Base-by-base conservation (phyloP, 108 stramenopile genomes). In the Aurantiochytrium sp. region DNA sequence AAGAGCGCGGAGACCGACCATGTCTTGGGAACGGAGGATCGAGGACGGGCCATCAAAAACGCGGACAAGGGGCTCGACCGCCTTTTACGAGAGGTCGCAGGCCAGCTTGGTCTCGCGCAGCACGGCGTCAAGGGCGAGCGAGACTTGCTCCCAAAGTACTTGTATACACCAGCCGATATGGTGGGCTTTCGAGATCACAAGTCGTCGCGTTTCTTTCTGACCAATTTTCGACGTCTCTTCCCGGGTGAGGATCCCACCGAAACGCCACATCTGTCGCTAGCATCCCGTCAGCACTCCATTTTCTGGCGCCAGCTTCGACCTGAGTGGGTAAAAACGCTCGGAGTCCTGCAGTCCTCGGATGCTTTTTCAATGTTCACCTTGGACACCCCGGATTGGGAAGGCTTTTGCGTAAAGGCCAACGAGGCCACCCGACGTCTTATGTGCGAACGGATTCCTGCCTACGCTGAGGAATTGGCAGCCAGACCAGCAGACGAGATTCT, bases 271-370 rank as follows among this genome's bases (percentile, higher is more conserved):
- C 90, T 95, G 45, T 58, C 91, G 5, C 23, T 49, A 4, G 58
- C 91, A 8, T 60, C 92, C 18, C 58, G 94, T 5, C 87, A 88
- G n/a, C 93, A 94, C 21, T 92, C 90, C 47, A 73, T 95, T 12
- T 89, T 95, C 8, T 95, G 93, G 93, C 89, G 94, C 23, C 72
- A 87, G 55, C 91, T 94, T 14, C 93, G 94, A 35, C 94, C 94
- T 23, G 94, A 95, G 91, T 91, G 92, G n/a, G 90, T 95, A 19
- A 14, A 58, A 60, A 5, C 55, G 58, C 21, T 89, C 89, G 59
- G 35, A 8, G 4, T 23, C 5, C 92, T 93, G 23, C 89, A 93
- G 25, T 91, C 90, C 88, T 71, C 93, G 29, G 93, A 94, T 69
- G 93, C 93, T 21, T 83, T 89, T 25, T 29, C 83, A 14, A 57